phyloP scores from a whole-genome alignment of 2,329 filamentous ascomycete genomes.

The Leptographium wingfieldii region DNA sequence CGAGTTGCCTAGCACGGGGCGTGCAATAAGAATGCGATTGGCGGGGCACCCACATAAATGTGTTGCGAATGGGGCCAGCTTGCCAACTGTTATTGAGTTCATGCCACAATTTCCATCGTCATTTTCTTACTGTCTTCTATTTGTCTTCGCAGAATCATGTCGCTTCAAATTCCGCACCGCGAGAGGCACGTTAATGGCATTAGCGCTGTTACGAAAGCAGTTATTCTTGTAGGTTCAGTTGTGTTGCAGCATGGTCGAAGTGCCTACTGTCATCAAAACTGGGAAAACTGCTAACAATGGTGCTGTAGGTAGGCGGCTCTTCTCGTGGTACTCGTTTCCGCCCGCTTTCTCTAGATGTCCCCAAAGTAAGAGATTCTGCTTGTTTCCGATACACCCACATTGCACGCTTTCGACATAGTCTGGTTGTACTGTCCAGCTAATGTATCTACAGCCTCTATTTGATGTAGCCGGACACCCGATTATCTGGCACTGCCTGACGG shows the following conservation, averaged over 20 bases:
- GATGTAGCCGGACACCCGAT: conserved; percentile 97
- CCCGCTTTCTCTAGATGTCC: conserved; percentile 86
- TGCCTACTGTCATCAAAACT: neutral
- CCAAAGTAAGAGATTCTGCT: conserved; percentile 52
- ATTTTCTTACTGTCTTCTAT: neutral
- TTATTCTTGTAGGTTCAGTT: conserved; percentile 61
- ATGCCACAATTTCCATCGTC: neutral
- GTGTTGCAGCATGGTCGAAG: neutral
- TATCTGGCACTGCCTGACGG: conserved; percentile 92
- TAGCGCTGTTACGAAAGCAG: conserved; percentile 67
- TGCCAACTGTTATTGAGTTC: neutral
- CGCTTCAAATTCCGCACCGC: conserved; percentile 43
- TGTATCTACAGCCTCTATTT: conserved; percentile 64
- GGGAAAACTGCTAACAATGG: neutral
- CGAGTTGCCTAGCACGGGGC: neutral
- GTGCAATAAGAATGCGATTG: neutral
- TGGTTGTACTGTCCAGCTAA: neutral
- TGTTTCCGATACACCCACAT: neutral
- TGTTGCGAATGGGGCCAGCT: neutral
- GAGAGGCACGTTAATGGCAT: conserved; percentile 36
- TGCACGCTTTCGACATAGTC: neutral
- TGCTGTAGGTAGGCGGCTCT: conserved; percentile 71
- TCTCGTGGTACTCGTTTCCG: conserved; percentile 93
- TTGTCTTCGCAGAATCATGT: conserved; percentile 27
- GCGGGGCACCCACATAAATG: neutral